Evolutionary conservation across 2,329 filamentous ascomycete species (phyloP), one percentile per base, ranked within the genome.

Genomic region (Trichoderma brevicompactum): DNA sequence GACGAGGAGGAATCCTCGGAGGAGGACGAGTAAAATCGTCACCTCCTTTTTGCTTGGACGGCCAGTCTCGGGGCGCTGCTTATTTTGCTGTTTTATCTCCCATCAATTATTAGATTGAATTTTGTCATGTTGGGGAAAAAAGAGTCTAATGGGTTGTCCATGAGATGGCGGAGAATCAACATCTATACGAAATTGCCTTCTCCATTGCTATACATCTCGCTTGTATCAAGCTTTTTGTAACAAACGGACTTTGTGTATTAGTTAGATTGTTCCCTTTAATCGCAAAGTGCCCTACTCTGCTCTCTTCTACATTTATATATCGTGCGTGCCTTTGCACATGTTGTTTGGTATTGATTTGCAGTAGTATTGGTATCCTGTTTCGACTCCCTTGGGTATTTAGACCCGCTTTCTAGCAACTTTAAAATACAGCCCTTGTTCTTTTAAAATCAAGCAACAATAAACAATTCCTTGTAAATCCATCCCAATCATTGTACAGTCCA

Each of bases 1-100:
- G 91, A 94, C 78, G 88, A 90, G 69, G 89, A 91, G 69, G 88
- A 89, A 69, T 88, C 89, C 67, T 83, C 83, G 9, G 82, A 81
- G 7, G 65, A 66, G n/a, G 62, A 67, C 46, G 65, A 64, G 65
- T 64, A 58, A 64, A 55, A 61, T 38, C 19, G 59, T 13, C 40
- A 36, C 10, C 36, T 38, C 46, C 28, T 13, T 32, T 49, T 32
- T 49, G 23, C 23, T 28, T 28, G 23, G 23, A 28, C 23, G 23
- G 5, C 23, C 23, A 28, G 5, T 28, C 23, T 28, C 23, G 23
- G 23, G 23, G 23, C 23, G 23, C 23, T 5, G 2, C 23, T 32
- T 23, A 23, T 49, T 23, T 49, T 32, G 23, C 23, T 41, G 28
- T 58, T 58, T 58, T 17, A 17, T 32, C 17, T 46, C 54, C 23